These are phyloP conservation scores for Spatholobus suberectus DNA, from an alignment of 306 rosid species.

Conservation along the genomic window DNA sequence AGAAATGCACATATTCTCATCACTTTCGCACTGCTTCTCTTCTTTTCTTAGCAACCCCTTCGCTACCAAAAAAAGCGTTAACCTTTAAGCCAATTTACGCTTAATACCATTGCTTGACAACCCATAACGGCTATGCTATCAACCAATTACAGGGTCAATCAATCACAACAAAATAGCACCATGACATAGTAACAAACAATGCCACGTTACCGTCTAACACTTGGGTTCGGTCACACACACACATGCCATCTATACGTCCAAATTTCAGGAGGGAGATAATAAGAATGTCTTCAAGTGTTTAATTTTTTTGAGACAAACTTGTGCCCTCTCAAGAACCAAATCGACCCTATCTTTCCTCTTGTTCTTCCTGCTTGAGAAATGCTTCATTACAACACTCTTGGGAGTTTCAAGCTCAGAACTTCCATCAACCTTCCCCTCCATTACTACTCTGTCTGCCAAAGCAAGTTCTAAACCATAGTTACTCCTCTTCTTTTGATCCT, in stretches of 20 bases:
- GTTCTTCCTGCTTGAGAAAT: slow-evolving; percentile 29
- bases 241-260: background rate
- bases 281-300: slow-evolving; percentile 48
- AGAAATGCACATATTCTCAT: too few relatives aligned
- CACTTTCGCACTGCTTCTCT: too few relatives aligned
- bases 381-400: background rate
- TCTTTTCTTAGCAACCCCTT: too few relatives aligned
- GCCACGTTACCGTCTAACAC: background rate
- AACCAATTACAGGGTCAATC: background rate
- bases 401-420: slow-evolving; percentile 34
- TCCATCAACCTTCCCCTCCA: slow-evolving; percentile 22
- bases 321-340: slow-evolving; percentile 59
- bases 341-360: slow-evolving; percentile 60
- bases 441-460: slow-evolving; percentile 8
- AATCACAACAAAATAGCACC: background rate
- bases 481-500: slow-evolving; percentile 41
- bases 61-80: too few relatives aligned
- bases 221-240: background rate
- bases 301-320: slow-evolving; percentile 56
- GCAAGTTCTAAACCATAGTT: background rate
- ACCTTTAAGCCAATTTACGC: background rate
- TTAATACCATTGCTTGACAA: background rate
- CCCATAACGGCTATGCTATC: background rate
- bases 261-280: slow-evolving; percentile 37
- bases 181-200: background rate